Evolutionary conservation across 306 rosid species (phyloP).

Genomic region (Vachellia pachyceras): DNA sequence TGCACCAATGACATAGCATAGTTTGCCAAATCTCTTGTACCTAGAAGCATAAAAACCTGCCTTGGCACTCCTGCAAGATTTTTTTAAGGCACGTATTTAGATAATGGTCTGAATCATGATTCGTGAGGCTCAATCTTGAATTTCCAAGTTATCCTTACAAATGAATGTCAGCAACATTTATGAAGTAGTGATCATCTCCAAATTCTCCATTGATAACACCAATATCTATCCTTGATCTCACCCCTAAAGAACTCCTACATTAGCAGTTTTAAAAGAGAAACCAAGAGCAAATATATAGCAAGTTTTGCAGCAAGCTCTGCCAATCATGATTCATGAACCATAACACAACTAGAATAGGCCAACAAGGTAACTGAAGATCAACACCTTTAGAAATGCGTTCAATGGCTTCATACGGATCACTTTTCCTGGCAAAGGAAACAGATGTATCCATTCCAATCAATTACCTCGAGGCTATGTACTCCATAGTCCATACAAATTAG

Average conservation of each 20-base stretch:
- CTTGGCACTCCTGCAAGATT: slow-evolving; percentile 84
- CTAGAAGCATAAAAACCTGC: slow-evolving; percentile 89
- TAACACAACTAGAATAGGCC: background rate
- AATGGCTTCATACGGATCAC: slow-evolving; percentile 83
- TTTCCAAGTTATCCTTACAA: slow-evolving; percentile 71
- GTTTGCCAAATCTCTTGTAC: slow-evolving; percentile 85
- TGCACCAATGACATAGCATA: slow-evolving; percentile 91
- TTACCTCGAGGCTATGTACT: slow-evolving; percentile 21
- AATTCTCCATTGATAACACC: slow-evolving; percentile 72
- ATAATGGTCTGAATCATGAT: slow-evolving; percentile 24
- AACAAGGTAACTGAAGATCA: slow-evolving; percentile 8
- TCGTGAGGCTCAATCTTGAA: slow-evolving; percentile 31
- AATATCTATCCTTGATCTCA: slow-evolving; percentile 73
- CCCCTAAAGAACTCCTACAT: slow-evolving; percentile 57
- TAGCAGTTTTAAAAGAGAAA: slow-evolving; percentile 38
- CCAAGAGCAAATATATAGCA: slow-evolving; percentile 17
- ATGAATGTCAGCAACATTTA: slow-evolving; percentile 93
- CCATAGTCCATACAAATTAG: background rate
- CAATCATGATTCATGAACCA: slow-evolving; percentile 20
- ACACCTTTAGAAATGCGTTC: slow-evolving; percentile 82
- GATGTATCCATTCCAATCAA: slow-evolving; percentile 37
- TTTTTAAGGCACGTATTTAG: slow-evolving; percentile 14
- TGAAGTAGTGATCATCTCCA: slow-evolving; percentile 72
- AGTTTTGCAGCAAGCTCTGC: slow-evolving; percentile 24
- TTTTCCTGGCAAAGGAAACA: slow-evolving; percentile 65